A percentile compares a stretch with the other conserved stretches of the same genome.
These are phyloP conservation scores for Stachybotrys echinatus DNA, from an alignment of 2,329 filamentous ascomycete genomes.

Conservation along the genomic window DNA sequence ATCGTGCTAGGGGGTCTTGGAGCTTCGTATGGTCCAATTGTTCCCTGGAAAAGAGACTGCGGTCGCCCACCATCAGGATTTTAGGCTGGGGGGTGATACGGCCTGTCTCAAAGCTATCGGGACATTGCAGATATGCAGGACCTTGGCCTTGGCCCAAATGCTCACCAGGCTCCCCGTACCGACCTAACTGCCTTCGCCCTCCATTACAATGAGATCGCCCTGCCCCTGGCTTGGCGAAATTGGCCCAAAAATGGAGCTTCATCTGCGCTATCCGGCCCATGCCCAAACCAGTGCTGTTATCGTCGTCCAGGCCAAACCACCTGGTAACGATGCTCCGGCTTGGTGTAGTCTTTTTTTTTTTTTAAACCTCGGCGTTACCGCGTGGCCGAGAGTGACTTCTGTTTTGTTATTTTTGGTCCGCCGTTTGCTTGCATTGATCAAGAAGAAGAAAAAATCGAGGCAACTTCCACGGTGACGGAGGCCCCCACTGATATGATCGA, in stretches of 20 bases:
- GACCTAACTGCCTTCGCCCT: not conserved
- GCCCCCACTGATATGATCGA: too few relatives aligned
- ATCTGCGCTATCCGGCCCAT: not conserved
- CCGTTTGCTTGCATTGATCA: too few relatives aligned
- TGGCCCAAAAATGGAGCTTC: slow-evolving; percentile 2
- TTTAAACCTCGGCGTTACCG: not conserved
- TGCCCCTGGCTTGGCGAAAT: slow-evolving; percentile 1
- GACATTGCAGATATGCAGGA: not conserved
- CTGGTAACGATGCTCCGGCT: too few relatives aligned
- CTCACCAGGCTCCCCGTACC: not conserved
- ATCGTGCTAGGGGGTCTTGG: not conserved
- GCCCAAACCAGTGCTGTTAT: not conserved
- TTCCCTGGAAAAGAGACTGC: not conserved
- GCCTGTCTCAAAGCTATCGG: not conserved
- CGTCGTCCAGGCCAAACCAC: too few relatives aligned
- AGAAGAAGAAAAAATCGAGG: too few relatives aligned
- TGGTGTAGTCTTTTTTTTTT: too few relatives aligned
- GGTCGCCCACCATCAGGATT: not conserved
- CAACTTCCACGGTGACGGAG: too few relatives aligned
- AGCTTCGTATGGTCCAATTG: not conserved
- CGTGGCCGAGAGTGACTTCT: not conserved
- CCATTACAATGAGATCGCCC: not conserved
- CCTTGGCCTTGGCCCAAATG: not conserved
- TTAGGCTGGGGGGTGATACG: not conserved
- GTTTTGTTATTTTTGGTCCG: too few relatives aligned